phyloP scores from a whole-genome alignment of 495 filamentous ascomycete species.

The Beverwykella pulmonaria region DNA sequence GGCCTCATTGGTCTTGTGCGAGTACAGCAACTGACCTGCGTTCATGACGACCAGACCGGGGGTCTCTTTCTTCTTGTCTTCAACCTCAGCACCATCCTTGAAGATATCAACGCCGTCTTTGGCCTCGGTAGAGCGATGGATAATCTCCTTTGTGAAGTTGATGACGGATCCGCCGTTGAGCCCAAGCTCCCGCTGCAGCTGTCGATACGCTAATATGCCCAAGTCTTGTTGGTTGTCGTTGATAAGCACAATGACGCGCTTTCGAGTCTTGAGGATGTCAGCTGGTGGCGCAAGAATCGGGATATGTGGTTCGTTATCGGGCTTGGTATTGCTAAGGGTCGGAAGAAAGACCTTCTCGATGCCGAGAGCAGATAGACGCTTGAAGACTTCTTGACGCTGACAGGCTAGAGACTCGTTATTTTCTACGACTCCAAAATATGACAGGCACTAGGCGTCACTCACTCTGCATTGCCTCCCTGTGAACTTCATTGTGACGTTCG shows the following conservation, averaged over 20 bases:
- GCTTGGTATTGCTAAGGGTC: constrained; percentile 44
- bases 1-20: constrained; percentile 32
- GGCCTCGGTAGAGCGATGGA: constrained; percentile 14
- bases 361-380: constrained; percentile 62
- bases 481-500: constrained; percentile 68
- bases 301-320: constrained; percentile 57
- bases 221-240: constrained; percentile 71
- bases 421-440: neutral
- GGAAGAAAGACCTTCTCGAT: constrained; percentile 65
- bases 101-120: constrained; percentile 3
- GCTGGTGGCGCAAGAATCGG: constrained; percentile 64
- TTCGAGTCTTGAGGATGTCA: constrained; percentile 57
- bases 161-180: constrained; percentile 69
- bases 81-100: constrained; percentile 13
- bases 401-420: constrained; percentile 54
- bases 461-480: constrained; percentile 67
- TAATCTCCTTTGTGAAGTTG: constrained; percentile 56
- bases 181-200: constrained; percentile 58
- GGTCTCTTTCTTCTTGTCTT: constrained; percentile 15
- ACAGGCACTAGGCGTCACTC: neutral
- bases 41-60: constrained; percentile 48
- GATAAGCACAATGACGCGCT: constrained; percentile 73
- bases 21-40: constrained; percentile 45
- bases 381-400: constrained; percentile 59
- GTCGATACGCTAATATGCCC: constrained; percentile 72